Percentiles rank a stretch among this genome's conserved stretches.
phyloP scores from a whole-genome alignment of 2,329 filamentous ascomycete genomes.

The Colletotrichum godetiae region DNA sequence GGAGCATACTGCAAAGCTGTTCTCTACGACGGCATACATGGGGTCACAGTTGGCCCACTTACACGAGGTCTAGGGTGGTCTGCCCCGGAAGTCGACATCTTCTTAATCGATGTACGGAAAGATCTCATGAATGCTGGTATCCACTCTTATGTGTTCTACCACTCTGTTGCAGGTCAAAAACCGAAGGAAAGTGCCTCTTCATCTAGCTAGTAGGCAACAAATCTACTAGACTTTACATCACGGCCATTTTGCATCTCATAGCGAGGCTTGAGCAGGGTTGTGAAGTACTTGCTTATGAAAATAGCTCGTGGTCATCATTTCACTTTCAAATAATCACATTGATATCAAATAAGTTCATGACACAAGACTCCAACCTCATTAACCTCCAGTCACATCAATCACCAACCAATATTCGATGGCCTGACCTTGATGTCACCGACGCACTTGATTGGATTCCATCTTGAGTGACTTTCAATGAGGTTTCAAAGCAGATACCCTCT shows the following conservation, averaged over 20 bases:
- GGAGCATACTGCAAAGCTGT: conserved; percentile 3
- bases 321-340: no score
- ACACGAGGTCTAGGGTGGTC: conserved; percentile 48
- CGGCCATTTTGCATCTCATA: no score
- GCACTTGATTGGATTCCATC: background rate
- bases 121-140: conserved; percentile 43
- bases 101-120: conserved; percentile 46
- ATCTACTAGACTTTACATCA: background rate
- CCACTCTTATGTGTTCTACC: conserved; percentile 44
- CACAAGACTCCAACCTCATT: no score
- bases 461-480: no score
- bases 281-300: no score
- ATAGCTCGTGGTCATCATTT: no score
- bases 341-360: no score
- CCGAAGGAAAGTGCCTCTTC: background rate
- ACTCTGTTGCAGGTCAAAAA: conserved; percentile 12
- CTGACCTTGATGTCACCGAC: background rate
- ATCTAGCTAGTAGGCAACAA: fast-evolving
- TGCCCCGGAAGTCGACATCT: conserved; percentile 45
- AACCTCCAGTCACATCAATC: no score
- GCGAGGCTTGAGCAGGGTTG: no score
- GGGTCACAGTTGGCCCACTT: conserved; percentile 48
- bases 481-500: background rate
- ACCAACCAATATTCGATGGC: background rate
- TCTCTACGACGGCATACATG: conserved; percentile 46